phyloP scores from a whole-genome alignment of 352 stramenopile species.

The Pythium rishiriense region DNA sequence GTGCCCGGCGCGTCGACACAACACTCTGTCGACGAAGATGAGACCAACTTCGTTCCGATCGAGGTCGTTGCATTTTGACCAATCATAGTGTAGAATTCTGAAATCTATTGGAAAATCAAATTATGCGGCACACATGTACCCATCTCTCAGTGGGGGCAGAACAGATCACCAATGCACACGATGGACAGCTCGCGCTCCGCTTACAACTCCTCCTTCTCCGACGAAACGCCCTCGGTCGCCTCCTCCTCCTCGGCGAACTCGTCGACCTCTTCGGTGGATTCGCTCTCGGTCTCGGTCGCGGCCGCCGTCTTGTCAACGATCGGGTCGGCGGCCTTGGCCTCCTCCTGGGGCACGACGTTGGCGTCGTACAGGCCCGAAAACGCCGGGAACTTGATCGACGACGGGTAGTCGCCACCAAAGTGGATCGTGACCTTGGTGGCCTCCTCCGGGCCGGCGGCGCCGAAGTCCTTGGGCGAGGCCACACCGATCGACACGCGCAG shows the following conservation, averaged over 20 bases:
- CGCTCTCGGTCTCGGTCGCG: conserved; percentile 30
- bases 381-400: conserved; percentile 66
- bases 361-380: conserved; percentile 61
- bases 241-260: conserved; percentile 54
- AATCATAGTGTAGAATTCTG: conserved; percentile 10
- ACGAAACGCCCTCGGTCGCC: background rate
- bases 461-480: conserved; percentile 58
- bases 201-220: conserved; percentile 35
- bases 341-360: conserved; percentile 53
- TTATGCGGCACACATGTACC: conserved; percentile 12
- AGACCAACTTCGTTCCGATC: background rate
- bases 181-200: background rate
- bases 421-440: conserved; percentile 73
- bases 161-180: background rate
- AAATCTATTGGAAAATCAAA: conserved; percentile 24
- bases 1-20: background rate
- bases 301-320: conserved; percentile 22
- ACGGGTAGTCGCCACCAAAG: conserved; percentile 67
- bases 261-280: conserved; percentile 31
- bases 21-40: conserved; percentile 9
- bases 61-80: background rate
- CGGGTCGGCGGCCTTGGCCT: conserved; percentile 28
- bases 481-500: conserved; percentile 72
- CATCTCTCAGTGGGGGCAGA: background rate
- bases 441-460: conserved; percentile 40